Conservation (phyloP, 371 early-diverging fungal genomes). For the Rhizopus microsporus region DNA sequence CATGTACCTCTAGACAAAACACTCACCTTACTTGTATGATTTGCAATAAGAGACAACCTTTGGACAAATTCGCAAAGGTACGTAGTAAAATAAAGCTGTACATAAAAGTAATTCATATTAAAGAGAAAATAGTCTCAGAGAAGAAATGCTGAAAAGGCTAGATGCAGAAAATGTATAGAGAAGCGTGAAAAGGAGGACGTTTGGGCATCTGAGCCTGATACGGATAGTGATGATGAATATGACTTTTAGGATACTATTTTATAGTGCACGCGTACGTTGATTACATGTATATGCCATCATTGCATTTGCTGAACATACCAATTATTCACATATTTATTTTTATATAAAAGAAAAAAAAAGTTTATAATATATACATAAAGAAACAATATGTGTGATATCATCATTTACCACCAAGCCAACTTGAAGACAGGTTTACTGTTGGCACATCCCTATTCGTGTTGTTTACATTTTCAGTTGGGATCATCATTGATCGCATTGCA, state of each 20-base stretch:
- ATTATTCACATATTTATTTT: neutral
- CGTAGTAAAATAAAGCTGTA: neutral
- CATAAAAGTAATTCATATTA: neutral
- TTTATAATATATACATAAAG: neutral
- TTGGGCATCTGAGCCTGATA: constrained; percentile 33
- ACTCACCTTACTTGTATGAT: constrained; percentile 43
- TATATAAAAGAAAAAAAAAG: neutral
- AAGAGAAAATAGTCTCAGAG: constrained; percentile 22
- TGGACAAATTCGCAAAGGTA: constrained; percentile 54
- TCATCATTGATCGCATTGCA: constrained; percentile 17
- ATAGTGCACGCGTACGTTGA: too few species aligned
- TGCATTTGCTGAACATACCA: neutral
- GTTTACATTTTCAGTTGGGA: constrained; percentile 18
- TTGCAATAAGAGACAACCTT: constrained; percentile 38
- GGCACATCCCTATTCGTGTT: constrained; percentile 22
- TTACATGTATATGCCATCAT: too few species aligned
- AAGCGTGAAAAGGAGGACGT: constrained; percentile 45
- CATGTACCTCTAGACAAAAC: constrained; percentile 45
- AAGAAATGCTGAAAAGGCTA: constrained; percentile 41
- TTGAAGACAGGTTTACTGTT: constrained; percentile 20
- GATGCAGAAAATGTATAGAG: constrained; percentile 45
- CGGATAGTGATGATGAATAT: constrained; percentile 20
- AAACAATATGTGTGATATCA: neutral
- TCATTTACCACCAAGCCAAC: constrained; percentile 32
- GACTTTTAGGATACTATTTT: neutral